phyloP scores from a whole-genome alignment of 2,329 filamentous ascomycete genomes.

The Fusarium ambrosium region DNA sequence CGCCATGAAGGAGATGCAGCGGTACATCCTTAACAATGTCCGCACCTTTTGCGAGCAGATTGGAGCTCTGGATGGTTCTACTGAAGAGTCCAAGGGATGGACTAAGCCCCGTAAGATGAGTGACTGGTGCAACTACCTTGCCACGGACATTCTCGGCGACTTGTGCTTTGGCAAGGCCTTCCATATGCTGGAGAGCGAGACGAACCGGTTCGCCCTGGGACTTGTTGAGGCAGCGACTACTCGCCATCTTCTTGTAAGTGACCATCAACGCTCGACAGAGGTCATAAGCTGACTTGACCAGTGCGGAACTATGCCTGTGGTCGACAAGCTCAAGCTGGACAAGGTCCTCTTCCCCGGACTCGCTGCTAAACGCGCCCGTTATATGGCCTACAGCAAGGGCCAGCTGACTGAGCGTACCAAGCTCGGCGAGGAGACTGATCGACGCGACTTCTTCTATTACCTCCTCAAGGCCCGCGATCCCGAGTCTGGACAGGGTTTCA shows the following conservation, averaged over 20 bases:
- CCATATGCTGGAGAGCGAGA: conserved; percentile 69
- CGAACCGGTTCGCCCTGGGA: conserved; percentile 76
- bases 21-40: conserved; percentile 75
- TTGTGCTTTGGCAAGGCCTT: conserved; percentile 73
- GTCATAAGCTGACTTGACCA: conserved; percentile 48
- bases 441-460: conserved; percentile 83
- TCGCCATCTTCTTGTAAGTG: conserved; percentile 75
- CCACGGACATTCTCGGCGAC: conserved; percentile 74
- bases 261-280: not conserved
- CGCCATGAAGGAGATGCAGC: conserved; percentile 77
- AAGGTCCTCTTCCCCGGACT: conserved; percentile 77
- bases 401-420: conserved; percentile 77
- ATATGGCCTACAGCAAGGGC: conserved; percentile 78
- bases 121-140: conserved; percentile 72
- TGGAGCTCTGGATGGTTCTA: conserved; percentile 56
- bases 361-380: conserved; percentile 74
- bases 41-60: conserved; percentile 75
- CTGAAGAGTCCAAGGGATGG: conserved; percentile 69
- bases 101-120: conserved; percentile 71
- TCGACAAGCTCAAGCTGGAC: conserved; percentile 76
- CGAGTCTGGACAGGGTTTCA: conserved; percentile 76
- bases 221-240: conserved; percentile 77
- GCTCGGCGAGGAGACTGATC: conserved; percentile 74
- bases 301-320: conserved; percentile 79
- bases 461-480: conserved; percentile 79